Evolutionary conservation across 2,329 filamentous ascomycete species (phyloP).

Genomic region (Scedosporium boydii): DNA sequence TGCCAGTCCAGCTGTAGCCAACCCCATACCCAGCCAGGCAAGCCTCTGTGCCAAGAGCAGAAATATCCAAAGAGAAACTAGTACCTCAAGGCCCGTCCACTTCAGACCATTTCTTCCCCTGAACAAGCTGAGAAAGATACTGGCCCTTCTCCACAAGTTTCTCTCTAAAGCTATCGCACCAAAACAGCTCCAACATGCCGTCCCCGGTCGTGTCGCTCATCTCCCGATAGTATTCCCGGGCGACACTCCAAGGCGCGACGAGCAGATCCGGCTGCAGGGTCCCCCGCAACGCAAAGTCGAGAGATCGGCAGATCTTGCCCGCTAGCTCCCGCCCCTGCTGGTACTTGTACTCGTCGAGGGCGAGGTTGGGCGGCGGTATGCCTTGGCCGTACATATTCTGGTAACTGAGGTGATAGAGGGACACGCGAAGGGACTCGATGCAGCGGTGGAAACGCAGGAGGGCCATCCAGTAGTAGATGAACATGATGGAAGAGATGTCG

Average conservation of each 20-base stretch:
- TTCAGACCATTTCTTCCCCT: conserved; percentile 29
- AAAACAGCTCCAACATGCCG: conserved; percentile 34
- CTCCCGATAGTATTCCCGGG: conserved; percentile 30
- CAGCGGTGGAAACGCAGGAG: conserved; percentile 39
- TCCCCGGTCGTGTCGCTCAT: conserved; percentile 28
- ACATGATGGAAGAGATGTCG: conserved; percentile 31
- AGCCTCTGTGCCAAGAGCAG: no score
- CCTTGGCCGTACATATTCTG: conserved; percentile 26
- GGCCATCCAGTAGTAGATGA: conserved; percentile 45
- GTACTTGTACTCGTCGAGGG: conserved; percentile 32
- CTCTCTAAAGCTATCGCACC: conserved; percentile 34
- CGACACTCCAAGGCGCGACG: conserved; percentile 30
- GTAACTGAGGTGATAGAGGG: conserved; percentile 32
- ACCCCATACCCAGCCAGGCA: no score
- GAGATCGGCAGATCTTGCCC: conserved; percentile 37
- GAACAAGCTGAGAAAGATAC: conserved; percentile 27
- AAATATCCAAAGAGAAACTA: not conserved
- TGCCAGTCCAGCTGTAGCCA: no score
- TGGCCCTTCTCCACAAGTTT: conserved; percentile 30
- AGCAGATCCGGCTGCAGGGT: conserved; percentile 38
- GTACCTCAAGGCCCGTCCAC: conserved; percentile 13
- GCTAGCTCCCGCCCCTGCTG: conserved; percentile 34
- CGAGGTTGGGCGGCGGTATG: conserved; percentile 23
- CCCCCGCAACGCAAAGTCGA: conserved; percentile 35
- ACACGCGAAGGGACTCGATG: conserved; percentile 33